phyloP scores from a whole-genome alignment of 345 rosid species.

The Eutrema japonicum region DNA sequence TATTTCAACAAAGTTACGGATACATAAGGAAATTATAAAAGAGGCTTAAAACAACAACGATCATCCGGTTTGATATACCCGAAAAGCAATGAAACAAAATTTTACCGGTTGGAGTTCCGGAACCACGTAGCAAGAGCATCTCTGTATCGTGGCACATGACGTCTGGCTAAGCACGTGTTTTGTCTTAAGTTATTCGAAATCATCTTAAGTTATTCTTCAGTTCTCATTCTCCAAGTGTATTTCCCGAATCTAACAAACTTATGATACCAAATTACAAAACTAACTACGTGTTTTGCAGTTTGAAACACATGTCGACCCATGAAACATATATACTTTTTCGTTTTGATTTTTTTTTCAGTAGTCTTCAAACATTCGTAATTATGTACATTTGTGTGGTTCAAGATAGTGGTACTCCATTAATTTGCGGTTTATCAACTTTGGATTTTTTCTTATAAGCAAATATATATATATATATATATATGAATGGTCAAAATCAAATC shows the following conservation, averaged over 20 bases:
- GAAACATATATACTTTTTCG: neutral
- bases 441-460: neutral
- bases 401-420: neutral
- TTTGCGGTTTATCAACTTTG: neutral
- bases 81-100: too few relatives aligned
- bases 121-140: too few relatives aligned
- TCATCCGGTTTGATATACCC: too few relatives aligned
- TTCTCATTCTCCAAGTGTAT: slow-evolving; percentile 30
- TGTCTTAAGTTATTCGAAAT: too few relatives aligned
- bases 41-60: too few relatives aligned
- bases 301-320: slow-evolving; percentile 29
- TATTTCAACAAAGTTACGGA: too few relatives aligned
- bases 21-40: too few relatives aligned
- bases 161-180: too few relatives aligned
- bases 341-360: neutral
- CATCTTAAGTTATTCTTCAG: slow-evolving; percentile 3
- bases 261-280: slow-evolving; percentile 24
- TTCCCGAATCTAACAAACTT: slow-evolving; percentile 34
- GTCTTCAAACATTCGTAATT: neutral
- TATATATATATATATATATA: neutral
- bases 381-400: neutral
- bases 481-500: neutral
- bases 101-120: too few relatives aligned
- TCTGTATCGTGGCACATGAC: too few relatives aligned
- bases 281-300: slow-evolving; percentile 35